Evolutionary conservation across 352 stramenopile species (phyloP).

Genomic region (Phytopythium oedochilum): DNA sequence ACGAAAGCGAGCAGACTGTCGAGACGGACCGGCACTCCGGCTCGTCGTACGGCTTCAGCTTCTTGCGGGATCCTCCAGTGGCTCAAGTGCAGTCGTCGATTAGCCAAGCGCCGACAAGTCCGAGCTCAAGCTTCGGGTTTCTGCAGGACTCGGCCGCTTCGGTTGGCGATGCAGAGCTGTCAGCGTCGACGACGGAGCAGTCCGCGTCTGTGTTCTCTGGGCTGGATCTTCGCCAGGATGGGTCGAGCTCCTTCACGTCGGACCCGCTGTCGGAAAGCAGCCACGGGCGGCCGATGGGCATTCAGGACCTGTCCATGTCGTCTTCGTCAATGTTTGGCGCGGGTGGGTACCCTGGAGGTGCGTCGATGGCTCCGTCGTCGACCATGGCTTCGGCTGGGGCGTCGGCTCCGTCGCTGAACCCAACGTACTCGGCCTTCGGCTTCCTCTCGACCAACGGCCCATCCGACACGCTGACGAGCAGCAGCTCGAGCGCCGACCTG

Average conservation of each 20-base stretch:
- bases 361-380: slow-evolving; percentile 3
- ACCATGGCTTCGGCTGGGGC: slow-evolving; percentile 6
- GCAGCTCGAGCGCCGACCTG: slow-evolving; percentile 24
- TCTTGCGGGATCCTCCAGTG: slow-evolving; percentile 17
- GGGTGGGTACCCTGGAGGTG: background rate
- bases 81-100: slow-evolving; percentile 6
- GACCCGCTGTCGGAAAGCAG: slow-evolving; percentile 30
- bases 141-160: slow-evolving; percentile 12
- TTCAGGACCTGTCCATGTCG: slow-evolving; percentile 36
- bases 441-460: slow-evolving; percentile 37
- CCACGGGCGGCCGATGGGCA: slow-evolving; percentile 35
- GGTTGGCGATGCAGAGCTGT: background rate
- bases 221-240: slow-evolving; percentile 34
- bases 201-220: slow-evolving; percentile 49
- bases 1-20: slow-evolving; percentile 21
- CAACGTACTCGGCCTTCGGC: slow-evolving; percentile 39
- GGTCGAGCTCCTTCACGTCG: slow-evolving; percentile 2
- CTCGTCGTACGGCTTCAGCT: slow-evolving; percentile 43
- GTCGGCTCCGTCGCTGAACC: slow-evolving; percentile 10
- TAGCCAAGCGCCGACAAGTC: slow-evolving; percentile 19
- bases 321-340: slow-evolving; percentile 21
- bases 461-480: slow-evolving; percentile 12
- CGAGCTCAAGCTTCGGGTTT: slow-evolving; percentile 37
- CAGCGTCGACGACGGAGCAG: slow-evolving; percentile 8
- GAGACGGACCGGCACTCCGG: slow-evolving; percentile 13